These are phyloP conservation scores for Auricularia sp. DNA, from an alignment of 768 basidiomycete species.

Conservation along the genomic window DNA sequence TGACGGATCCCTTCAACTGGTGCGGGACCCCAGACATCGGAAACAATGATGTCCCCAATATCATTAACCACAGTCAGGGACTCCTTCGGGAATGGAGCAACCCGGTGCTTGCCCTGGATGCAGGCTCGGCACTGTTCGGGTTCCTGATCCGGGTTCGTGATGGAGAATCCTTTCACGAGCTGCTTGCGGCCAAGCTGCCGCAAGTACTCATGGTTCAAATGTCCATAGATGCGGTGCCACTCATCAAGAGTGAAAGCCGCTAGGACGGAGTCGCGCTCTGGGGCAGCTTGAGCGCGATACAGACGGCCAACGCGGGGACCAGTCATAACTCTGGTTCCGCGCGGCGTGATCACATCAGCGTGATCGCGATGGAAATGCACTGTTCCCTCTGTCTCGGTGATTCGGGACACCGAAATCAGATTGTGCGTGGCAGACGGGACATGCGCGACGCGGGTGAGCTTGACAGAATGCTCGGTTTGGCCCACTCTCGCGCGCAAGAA, in stretches of 20 bases:
- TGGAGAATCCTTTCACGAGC: slow-evolving; percentile 17
- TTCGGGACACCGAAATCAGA: not conserved
- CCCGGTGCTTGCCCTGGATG: slow-evolving; percentile 28
- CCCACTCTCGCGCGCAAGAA: not conserved
- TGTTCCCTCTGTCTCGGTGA: not conserved
- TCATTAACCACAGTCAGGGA: not conserved
- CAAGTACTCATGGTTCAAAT: slow-evolving; percentile 14
- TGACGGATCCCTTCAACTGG: not conserved
- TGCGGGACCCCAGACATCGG: slow-evolving; percentile 8
- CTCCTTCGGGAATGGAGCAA: slow-evolving; percentile 1
- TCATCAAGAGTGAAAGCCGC: slow-evolving; percentile 6
- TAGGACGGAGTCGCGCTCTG: not conserved
- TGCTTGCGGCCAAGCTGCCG: slow-evolving; percentile 8
- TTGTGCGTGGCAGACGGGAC: not conserved
- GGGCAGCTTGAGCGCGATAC: not conserved
- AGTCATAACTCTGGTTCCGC: not conserved
- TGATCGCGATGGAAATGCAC: not conserved
- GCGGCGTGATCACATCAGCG: not conserved
- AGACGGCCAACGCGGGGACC: not conserved
- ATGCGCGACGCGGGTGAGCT: not conserved
- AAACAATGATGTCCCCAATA: not conserved
- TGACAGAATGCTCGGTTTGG: not conserved
- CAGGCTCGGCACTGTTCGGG: slow-evolving; percentile 26
- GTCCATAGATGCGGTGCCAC: slow-evolving; percentile 20
- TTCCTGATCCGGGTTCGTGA: slow-evolving; percentile 10